Percentiles rank a stretch among this genome's conserved stretches.
Conservation (phyloP, 202 grass and related monocot genomes). For the Panicum hallii region DNA sequence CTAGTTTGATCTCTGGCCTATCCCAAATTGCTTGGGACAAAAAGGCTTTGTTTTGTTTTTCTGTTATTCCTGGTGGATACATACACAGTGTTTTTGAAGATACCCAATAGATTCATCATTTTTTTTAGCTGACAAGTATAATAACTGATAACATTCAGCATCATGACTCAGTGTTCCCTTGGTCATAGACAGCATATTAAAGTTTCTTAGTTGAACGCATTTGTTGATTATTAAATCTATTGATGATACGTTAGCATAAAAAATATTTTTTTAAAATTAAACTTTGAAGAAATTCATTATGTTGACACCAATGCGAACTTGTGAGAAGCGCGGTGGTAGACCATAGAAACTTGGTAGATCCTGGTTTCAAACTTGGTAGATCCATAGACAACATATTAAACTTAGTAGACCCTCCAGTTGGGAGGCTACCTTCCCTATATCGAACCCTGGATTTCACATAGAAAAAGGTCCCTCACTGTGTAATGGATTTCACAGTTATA, state of each 20-base stretch:
- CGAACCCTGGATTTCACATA: background rate
- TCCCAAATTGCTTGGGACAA: background rate
- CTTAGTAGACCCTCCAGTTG: background rate
- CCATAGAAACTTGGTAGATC: too few species aligned
- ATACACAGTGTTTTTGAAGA: conserved; percentile 1
- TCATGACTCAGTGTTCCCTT: background rate
- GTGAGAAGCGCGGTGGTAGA: background rate
- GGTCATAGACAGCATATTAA: background rate
- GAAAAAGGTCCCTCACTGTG: background rate
- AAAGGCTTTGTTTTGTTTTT: background rate
- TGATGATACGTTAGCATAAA: background rate
- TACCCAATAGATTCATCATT: background rate
- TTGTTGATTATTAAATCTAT: conserved; percentile 11
- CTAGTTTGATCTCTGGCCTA: background rate
- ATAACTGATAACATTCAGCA: background rate
- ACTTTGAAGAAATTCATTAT: conserved; percentile 19
- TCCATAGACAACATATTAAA: background rate
- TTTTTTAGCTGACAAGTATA: conserved; percentile 4
- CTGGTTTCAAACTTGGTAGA: background rate
- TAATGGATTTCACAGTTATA: background rate
- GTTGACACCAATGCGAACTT: background rate
- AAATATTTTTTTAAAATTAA: conserved; percentile 15
- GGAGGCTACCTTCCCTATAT: background rate
- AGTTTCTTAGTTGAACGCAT: conserved; percentile 3
- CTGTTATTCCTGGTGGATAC: background rate